phyloP scores from a whole-genome alignment of 352 stramenopile species.

The Phytopythium chamaehyphon region DNA sequence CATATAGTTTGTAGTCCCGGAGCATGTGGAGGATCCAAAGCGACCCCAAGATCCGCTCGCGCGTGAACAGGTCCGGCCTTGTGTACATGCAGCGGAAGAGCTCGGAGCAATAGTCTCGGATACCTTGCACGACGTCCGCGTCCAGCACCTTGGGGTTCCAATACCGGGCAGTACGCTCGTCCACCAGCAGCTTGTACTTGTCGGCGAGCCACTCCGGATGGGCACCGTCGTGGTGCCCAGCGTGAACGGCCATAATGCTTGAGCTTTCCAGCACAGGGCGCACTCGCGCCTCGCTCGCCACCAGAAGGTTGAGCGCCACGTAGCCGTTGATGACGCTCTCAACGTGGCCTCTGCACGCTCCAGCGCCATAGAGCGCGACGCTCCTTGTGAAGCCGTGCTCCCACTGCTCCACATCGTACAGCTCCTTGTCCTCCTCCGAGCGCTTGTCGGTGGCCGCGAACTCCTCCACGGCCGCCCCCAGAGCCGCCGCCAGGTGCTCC shows the following conservation, averaged over 20 bases:
- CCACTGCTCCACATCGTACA: background rate
- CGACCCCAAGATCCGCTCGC: background rate
- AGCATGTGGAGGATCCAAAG: background rate
- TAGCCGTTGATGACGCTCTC: background rate
- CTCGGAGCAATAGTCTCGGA: constrained; percentile 5
- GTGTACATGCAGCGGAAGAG: constrained; percentile 5
- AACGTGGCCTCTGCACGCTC: background rate
- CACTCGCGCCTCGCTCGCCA: background rate
- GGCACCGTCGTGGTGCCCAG: background rate
- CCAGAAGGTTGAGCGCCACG: constrained; percentile 7
- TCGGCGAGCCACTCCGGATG: background rate
- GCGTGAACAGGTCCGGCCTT: constrained; percentile 4
- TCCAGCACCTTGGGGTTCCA: constrained; percentile 1
- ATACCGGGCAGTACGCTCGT: background rate
- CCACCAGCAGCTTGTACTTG: background rate
- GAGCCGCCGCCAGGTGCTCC: background rate
- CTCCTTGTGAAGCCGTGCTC: background rate
- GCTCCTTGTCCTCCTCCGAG: background rate
- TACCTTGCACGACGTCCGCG: background rate
- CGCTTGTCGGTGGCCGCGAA: constrained; percentile 4
- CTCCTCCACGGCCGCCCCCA: constrained; percentile 1
- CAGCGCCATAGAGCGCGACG: background rate
- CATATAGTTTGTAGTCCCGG: background rate
- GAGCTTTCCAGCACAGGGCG: background rate
- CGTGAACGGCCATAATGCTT: background rate